Evolutionary conservation across 306 rosid species (phyloP).

Genomic region (Arachis hypogaea): DNA sequence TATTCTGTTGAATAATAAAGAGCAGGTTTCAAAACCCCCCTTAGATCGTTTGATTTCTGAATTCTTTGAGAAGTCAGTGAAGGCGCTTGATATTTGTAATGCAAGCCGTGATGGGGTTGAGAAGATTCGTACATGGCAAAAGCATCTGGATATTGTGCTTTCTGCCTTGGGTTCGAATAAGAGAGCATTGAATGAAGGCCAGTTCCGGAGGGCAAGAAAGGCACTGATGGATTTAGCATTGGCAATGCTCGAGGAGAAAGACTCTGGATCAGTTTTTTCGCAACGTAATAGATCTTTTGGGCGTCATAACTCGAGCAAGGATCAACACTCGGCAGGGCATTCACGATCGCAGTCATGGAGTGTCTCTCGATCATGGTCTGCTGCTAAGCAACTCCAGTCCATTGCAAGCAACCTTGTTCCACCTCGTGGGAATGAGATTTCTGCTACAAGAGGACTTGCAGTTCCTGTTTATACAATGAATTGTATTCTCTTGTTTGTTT

Average conservation of each 20-base stretch:
- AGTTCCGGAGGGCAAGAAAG: constrained; percentile 80
- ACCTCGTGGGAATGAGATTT: constrained; percentile 72
- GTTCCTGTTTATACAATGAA: constrained; percentile 75
- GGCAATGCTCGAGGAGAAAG: constrained; percentile 72
- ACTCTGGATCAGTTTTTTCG: constrained; percentile 63
- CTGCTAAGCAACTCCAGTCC: constrained; percentile 85
- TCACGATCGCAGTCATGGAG: constrained; percentile 97
- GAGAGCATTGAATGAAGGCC: constrained; percentile 75
- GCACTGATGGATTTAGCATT: constrained; percentile 78
- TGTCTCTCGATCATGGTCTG: constrained; percentile 91
- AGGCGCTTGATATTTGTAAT: constrained; percentile 85
- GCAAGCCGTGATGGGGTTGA: constrained; percentile 74
- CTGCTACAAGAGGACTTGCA: constrained; percentile 69
- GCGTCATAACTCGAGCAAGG: constrained; percentile 65
- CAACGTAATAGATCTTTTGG: constrained; percentile 80
- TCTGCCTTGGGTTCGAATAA: constrained; percentile 66
- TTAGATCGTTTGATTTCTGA: constrained; percentile 64
- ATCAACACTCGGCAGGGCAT: constrained; percentile 60
- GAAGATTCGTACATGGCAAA: constrained; percentile 67
- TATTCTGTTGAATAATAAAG: constrained; percentile 59
- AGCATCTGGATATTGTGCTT: constrained; percentile 70
- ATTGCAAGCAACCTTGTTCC: constrained; percentile 72
- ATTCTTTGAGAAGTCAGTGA: constrained; percentile 71
- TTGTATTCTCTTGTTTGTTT: constrained; percentile 68
- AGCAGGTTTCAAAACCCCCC: constrained; percentile 57